Conservation (phyloP, 225 moss, liverwort and hornwort genomes). For the Takakia lepidozioides region DNA sequence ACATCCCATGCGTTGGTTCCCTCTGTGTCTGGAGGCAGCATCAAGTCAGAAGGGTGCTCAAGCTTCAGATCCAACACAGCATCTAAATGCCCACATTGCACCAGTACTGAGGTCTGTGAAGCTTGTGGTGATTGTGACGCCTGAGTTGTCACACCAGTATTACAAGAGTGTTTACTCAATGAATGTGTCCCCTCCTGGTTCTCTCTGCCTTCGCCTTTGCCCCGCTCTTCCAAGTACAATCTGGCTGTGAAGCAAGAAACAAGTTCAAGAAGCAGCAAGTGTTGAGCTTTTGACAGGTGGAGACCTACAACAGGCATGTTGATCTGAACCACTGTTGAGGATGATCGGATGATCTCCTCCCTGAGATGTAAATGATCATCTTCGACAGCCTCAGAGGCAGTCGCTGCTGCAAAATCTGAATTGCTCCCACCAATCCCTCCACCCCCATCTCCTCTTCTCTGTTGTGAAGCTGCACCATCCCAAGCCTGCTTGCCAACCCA, state of each 20-base stretch:
- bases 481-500: constrained; percentile 82
- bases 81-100: constrained; percentile 76
- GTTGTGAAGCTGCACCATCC: constrained; percentile 80
- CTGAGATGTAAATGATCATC: constrained; percentile 58
- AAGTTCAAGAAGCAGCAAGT: constrained; percentile 55
- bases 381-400: constrained; percentile 79
- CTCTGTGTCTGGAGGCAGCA: constrained; percentile 12
- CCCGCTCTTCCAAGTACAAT: constrained; percentile 4
- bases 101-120: constrained; percentile 56
- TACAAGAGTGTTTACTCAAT: constrained; percentile 13
- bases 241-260: constrained; percentile 35
- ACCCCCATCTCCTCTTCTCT: constrained; percentile 82
- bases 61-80: constrained; percentile 37
- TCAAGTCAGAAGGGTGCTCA: constrained; percentile 11
- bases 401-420: constrained; percentile 91
- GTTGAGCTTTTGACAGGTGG: constrained; percentile 63
- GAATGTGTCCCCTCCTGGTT: constrained; percentile 13
- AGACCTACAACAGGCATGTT: constrained; percentile 59
- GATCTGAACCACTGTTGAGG: constrained; percentile 54
- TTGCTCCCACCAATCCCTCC: constrained; percentile 84
- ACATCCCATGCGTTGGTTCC: constrained; percentile 69
- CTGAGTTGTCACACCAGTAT: constrained; percentile 16
- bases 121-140: constrained; percentile 16
- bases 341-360: constrained; percentile 68
- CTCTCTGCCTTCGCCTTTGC: background rate